Evolutionary conservation across 148 eudicot genomes (phyloP).

Genomic region (Nepenthes mirabilis): DNA sequence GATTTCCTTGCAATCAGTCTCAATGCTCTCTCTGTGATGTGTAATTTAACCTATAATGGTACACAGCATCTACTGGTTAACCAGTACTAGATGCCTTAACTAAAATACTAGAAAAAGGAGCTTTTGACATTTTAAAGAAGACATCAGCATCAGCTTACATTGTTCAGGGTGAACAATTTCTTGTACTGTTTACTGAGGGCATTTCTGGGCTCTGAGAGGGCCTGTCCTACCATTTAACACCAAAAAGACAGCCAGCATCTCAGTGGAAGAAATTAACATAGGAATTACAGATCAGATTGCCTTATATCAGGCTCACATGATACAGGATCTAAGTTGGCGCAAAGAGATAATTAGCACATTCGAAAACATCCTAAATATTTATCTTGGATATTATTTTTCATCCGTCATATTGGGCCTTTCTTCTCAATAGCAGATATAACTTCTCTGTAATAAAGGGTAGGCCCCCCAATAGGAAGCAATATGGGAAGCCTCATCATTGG

Average conservation of each 20-base stretch:
- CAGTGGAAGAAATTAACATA: not conserved
- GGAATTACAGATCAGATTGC: not conserved
- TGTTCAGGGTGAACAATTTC: conserved; percentile 55
- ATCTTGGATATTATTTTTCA: no score
- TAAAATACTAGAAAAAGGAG: not conserved
- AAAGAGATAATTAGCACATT: no score
- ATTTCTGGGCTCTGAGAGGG: conserved; percentile 54
- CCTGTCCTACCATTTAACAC: conserved; percentile 13
- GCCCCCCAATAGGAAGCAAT: no score
- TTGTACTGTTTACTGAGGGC: conserved; percentile 63
- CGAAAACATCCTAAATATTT: no score
- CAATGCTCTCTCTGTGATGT: conserved; percentile 41
- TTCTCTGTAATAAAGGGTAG: no score
- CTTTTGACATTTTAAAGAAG: not conserved
- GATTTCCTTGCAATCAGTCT: conserved; percentile 52
- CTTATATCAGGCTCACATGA: not conserved
- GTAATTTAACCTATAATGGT: conserved; percentile 32
- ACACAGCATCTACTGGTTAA: conserved; percentile 1
- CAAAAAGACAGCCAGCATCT: not conserved
- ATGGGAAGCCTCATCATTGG: no score
- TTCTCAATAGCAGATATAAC: no score
- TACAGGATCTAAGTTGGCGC: no score
- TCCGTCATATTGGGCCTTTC: no score
- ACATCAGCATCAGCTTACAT: conserved; percentile 18
- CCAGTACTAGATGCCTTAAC: not conserved